Evolutionary conservation across 2,329 filamentous ascomycete species (phyloP).

Genomic region (Botrytis galanthina): DNA sequence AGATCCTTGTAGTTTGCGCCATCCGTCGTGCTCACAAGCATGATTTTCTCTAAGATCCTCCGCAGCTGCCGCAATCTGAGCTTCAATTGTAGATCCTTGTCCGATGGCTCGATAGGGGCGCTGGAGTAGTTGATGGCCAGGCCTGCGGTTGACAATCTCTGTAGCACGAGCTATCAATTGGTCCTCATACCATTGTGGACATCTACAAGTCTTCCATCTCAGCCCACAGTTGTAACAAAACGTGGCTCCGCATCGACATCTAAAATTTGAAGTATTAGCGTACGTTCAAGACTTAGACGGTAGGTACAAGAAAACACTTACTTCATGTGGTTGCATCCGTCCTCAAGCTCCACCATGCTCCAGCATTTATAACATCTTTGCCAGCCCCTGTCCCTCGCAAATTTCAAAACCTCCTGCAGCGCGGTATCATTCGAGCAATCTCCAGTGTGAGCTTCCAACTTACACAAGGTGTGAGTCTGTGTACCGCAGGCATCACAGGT

Average conservation of each 20-base stretch:
- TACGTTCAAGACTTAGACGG: neutral
- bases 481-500: constrained; percentile 45
- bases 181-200: constrained; percentile 43
- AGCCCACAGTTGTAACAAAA: constrained; percentile 52
- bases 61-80: constrained; percentile 26
- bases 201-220: constrained; percentile 44
- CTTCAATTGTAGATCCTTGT: constrained; percentile 39
- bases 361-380: constrained; percentile 49
- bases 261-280: constrained; percentile 29
- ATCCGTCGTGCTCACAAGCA: constrained; percentile 42
- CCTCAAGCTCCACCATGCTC: constrained; percentile 48
- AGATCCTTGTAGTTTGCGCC: constrained; percentile 40
- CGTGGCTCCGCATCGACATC: constrained; percentile 47
- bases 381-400: constrained; percentile 49
- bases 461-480: constrained; percentile 53
- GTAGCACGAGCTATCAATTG: constrained; percentile 38
- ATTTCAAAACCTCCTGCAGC: constrained; percentile 42
- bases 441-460: constrained; percentile 44
- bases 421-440: constrained; percentile 49
- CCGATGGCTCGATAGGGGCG: neutral
- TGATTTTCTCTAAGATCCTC: constrained; percentile 41
- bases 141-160: constrained; percentile 34
- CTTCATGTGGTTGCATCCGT: constrained; percentile 58
- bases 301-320: constrained; percentile 38
- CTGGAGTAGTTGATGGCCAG: neutral